Evolutionary conservation across 371 early-diverging fungal species (phyloP).

Genomic region (Mortierella sp.): DNA sequence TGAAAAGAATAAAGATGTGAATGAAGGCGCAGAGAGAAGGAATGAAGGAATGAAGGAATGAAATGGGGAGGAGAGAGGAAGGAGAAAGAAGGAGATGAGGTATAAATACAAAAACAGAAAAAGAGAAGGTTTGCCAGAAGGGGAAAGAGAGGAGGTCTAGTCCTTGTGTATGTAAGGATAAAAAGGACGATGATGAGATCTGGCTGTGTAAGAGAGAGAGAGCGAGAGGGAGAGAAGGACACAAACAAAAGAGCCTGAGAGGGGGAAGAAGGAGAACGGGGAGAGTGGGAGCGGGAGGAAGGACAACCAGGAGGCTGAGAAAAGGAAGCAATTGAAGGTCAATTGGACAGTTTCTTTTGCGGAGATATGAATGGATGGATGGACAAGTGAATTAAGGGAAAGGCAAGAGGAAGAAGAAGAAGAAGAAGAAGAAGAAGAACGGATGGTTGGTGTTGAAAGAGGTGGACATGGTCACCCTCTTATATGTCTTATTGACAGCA

Average conservation of each 20-base stretch:
- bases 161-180: neutral
- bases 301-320: neutral
- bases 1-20: neutral
- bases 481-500: too few relatives aligned
- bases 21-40: neutral
- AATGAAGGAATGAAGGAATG: neutral
- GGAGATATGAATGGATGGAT: neutral
- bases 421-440: too few relatives aligned
- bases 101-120: neutral
- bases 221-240: neutral
- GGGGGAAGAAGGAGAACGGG: neutral
- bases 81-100: neutral
- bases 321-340: neutral
- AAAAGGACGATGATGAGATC: neutral
- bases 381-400: neutral
- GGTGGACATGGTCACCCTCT: too few relatives aligned
- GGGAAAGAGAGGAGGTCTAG: neutral
- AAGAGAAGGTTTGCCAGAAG: constrained; percentile 1
- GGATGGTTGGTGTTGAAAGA: too few relatives aligned
- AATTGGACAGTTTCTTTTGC: neutral
- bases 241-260: too few relatives aligned
- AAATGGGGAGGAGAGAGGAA: neutral
- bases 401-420: too few relatives aligned
- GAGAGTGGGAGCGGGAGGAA: neutral
- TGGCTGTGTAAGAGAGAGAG: neutral